Evolutionary conservation across 2,329 filamentous ascomycete genomes (phyloP).

Genomic region (Polytolypa hystricis): DNA sequence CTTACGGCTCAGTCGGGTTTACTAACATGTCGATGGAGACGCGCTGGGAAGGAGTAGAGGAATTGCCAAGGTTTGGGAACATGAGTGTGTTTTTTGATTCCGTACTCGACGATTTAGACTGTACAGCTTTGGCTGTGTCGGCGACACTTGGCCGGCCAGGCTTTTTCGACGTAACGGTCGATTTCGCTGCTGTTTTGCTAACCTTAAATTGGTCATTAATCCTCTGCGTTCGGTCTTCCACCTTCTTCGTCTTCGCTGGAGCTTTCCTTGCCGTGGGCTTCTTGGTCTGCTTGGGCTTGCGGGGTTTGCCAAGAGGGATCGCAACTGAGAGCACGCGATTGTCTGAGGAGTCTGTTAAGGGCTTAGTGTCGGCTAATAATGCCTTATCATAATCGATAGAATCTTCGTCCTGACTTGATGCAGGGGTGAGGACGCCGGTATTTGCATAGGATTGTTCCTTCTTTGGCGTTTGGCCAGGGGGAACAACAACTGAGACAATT

Average conservation of each 20-base stretch:
- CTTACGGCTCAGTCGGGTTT: too few relatives aligned
- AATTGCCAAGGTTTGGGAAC: constrained; percentile 17
- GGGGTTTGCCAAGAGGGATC: too few relatives aligned
- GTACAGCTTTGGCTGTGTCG: constrained; percentile 23
- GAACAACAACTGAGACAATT: constrained; percentile 30
- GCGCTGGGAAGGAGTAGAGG: too few relatives aligned
- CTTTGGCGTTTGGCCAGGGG: constrained; percentile 22
- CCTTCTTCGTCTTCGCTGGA: constrained; percentile 7
- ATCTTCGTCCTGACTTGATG: constrained; percentile 30
- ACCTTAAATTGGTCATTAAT: constrained; percentile 8
- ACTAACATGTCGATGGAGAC: too few relatives aligned
- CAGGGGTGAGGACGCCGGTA: constrained; percentile 31
- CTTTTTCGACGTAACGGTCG: constrained; percentile 9
- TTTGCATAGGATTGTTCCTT: constrained; percentile 25
- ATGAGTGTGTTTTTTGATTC: constrained; percentile 28
- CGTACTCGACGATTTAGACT: constrained; percentile 23
- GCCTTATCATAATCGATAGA: too few relatives aligned
- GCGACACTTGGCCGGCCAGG: constrained; percentile 16
- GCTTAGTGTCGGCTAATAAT: too few relatives aligned
- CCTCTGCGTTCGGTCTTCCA: constrained; percentile 4
- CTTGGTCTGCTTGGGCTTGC: not conserved
- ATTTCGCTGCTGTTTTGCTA: constrained; percentile 5
- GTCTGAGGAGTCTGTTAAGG: too few relatives aligned
- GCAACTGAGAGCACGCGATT: too few relatives aligned
- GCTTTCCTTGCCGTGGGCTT: constrained; percentile 6